Base-by-base conservation (phyloP, 2,329 filamentous ascomycete genomes). In the Rutstroemia sp. region DNA sequence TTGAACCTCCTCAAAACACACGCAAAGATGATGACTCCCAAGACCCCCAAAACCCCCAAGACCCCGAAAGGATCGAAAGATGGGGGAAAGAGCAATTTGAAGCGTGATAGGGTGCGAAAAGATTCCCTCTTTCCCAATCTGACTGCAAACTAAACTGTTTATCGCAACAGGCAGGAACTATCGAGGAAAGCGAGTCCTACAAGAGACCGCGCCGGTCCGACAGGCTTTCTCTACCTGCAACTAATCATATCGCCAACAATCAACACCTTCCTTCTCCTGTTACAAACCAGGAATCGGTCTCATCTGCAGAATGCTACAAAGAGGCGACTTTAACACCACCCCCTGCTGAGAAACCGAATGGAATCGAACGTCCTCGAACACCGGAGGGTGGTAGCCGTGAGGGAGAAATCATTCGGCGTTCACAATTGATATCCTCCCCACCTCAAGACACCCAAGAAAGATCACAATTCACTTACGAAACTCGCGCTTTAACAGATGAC, bases 201-300 rank as follows among this genome's bases (percentile, higher is more conserved):
- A 96, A 96, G 79, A 95, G 95, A 72, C 84, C 87, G 58, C 86
- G 92, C 61, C 84, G 89, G 57, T 91, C 89, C 46, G 78, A 88
- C 63, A 84, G 89, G 60, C 75, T 90, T 58, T 83, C 81, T 36
- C 67, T 71, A 68, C 60, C 63, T 50, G 65, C 75, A 58, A 81
- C 82, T 65, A 85, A 83, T 8, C 82, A 85, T 57, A 69, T 86
- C 64, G 76, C 77, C 63, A 76, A 81, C 64, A 81, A 82, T 66
- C 78, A 83, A 54, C 87, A 89, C 61, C 80, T 95, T 17, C 92
- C 90, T 12, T 94, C 90, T 0, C 92, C 91, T 12, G 73, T 92
- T 59, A 95, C 89, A 1, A 77, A 88, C 27, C 75, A 83, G 64
- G 82, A 81, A 47, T 85, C 83, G 10, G 82, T 77, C 59, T 80